Evolutionary conservation across 345 rosid species (phyloP).

Genomic region (Arabidopsis arenosa): DNA sequence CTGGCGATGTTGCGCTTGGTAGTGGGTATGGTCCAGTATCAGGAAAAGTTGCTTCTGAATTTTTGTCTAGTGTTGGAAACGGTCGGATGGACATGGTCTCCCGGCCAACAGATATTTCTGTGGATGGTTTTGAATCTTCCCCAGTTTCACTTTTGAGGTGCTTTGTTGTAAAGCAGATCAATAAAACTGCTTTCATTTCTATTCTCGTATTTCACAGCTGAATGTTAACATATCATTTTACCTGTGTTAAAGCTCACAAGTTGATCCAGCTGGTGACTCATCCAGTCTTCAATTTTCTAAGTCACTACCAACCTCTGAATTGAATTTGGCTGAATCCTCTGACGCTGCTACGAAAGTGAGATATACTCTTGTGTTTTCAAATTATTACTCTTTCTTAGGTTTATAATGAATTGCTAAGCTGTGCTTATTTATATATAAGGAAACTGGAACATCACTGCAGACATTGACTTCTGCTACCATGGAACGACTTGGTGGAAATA

Average conservation of each 20-base stretch:
- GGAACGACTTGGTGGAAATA: conserved; percentile 70
- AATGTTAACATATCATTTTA: conserved; percentile 32
- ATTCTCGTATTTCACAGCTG: conserved; percentile 4
- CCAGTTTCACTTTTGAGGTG: conserved; percentile 68
- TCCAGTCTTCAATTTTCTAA: conserved; percentile 53
- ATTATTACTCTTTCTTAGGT: conserved; percentile 20
- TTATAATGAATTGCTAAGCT: conserved; percentile 25
- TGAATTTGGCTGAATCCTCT: conserved; percentile 54
- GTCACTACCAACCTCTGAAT: conserved; percentile 56
- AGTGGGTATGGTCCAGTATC: conserved; percentile 57
- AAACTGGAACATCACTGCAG: conserved; percentile 57
- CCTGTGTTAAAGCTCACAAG: conserved; percentile 57
- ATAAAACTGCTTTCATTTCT: conserved; percentile 3
- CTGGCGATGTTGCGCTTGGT: conserved; percentile 56
- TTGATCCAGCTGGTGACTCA: conserved; percentile 60
- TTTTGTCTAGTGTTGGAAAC: conserved; percentile 56
- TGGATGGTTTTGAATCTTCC: conserved; percentile 64
- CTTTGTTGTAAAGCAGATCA: conserved; percentile 1
- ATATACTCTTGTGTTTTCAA: conserved; percentile 3
- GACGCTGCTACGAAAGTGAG: conserved; percentile 59
- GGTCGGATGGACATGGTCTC: conserved; percentile 61
- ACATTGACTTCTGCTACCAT: conserved; percentile 56
- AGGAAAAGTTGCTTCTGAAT: conserved; percentile 59
- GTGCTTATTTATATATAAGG: conserved; percentile 46
- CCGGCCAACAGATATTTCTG: conserved; percentile 62